Evolutionary conservation across 176 grass and related monocot species (phyloP).

Genomic region (Neostapfia colusana): DNA sequence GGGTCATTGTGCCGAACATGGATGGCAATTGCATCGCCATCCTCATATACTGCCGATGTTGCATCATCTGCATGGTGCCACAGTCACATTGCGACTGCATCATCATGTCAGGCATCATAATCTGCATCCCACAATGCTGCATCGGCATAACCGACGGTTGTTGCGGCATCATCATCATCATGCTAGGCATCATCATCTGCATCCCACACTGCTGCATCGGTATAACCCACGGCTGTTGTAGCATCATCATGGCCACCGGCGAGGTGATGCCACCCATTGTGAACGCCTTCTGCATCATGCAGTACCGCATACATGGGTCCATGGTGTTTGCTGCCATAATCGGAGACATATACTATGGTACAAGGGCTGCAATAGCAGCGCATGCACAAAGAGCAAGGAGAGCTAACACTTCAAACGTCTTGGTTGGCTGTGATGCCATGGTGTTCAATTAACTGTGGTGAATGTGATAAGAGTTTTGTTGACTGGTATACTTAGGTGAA

Average conservation of each 20-base stretch:
- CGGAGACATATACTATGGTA: not conserved
- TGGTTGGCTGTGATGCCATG: not conserved
- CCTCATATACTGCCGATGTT: too few species aligned
- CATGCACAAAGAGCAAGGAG: constrained; percentile 9
- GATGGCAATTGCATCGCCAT: not conserved
- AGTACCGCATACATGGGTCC: too few species aligned
- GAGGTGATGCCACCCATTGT: not conserved
- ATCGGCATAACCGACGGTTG: too few species aligned
- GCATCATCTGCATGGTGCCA: not conserved
- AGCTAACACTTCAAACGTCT: not conserved
- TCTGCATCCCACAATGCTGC: too few species aligned
- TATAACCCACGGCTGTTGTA: not conserved
- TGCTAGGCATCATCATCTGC: too few species aligned
- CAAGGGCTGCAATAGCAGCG: not conserved
- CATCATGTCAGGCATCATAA: too few species aligned
- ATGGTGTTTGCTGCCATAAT: not conserved
- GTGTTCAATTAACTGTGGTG: not conserved
- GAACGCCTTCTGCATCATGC: too few species aligned
- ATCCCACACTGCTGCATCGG: not conserved
- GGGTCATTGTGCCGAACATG: not conserved
- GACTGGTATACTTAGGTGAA: too few species aligned
- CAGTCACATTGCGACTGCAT: not conserved
- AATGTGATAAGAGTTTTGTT: not conserved
- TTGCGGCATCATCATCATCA: too few species aligned
- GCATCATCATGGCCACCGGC: not conserved